Conservation (phyloP, 2,329 filamentous ascomycete genomes). For the Pseudogymnoascus sp. region DNA sequence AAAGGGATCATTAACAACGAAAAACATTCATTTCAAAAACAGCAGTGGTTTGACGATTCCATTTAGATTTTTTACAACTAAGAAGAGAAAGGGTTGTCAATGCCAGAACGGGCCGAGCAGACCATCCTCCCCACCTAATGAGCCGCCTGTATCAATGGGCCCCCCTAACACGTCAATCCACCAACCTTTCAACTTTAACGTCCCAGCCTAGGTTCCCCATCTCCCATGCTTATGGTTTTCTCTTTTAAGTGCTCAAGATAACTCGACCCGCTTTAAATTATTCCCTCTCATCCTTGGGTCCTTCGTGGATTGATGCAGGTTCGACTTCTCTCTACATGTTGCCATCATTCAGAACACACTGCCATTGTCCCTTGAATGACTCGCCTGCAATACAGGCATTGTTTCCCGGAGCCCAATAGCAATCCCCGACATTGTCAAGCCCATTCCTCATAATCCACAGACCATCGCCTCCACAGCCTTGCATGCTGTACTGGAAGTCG, state of each 20-base stretch:
- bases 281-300: too few relatives aligned
- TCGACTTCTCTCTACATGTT: not conserved
- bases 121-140: too few relatives aligned
- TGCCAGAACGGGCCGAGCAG: too few relatives aligned
- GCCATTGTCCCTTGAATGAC: not conserved
- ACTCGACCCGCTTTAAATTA: too few relatives aligned
- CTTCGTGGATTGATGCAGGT: not conserved
- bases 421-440: not conserved
- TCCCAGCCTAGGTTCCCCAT: not conserved
- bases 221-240: too few relatives aligned
- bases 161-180: not conserved
- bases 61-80: too few relatives aligned
- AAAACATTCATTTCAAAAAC: too few relatives aligned
- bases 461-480: not conserved
- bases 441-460: not conserved
- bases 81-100: too few relatives aligned
- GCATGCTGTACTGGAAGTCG: not conserved
- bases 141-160: too few relatives aligned
- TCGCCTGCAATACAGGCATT: not conserved
- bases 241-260: too few relatives aligned
- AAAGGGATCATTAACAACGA: too few relatives aligned
- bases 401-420: not conserved
- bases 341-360: constrained; percentile 1
- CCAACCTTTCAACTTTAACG: not conserved
- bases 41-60: too few relatives aligned